Evolutionary conservation across 2,329 filamentous ascomycete genomes (phyloP).

Genomic region (Botrytis fragariae): DNA sequence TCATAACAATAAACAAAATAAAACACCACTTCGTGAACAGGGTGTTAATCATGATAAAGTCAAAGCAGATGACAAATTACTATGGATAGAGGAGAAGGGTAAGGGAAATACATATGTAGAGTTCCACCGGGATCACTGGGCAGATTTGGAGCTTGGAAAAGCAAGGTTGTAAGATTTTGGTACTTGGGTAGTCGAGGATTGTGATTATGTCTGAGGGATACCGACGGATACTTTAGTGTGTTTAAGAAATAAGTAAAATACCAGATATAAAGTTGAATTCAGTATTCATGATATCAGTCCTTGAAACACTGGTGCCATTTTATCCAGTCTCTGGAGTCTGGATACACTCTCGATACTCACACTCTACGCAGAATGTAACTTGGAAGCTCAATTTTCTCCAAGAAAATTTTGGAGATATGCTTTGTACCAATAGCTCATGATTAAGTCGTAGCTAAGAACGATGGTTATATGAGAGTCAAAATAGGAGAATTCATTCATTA

Average conservation of each 20-base stretch:
- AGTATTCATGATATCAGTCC: neutral
- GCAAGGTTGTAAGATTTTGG: conserved; percentile 43
- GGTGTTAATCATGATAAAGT: conserved; percentile 59
- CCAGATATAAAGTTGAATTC: neutral
- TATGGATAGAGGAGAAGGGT: conserved; percentile 58
- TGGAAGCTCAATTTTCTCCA: neutral
- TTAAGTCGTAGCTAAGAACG: neutral
- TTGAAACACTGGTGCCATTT: neutral
- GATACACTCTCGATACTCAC: neutral
- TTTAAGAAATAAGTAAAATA: neutral
- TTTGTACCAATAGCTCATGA: neutral
- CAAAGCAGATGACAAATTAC: conserved; percentile 43
- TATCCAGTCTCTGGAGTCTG: neutral
- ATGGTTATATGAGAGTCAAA: neutral
- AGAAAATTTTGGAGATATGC: neutral
- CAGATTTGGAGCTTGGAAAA: conserved; percentile 45
- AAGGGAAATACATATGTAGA: conserved; percentile 55
- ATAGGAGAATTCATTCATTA: neutral
- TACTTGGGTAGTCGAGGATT: neutral
- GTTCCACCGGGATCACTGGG: conserved; percentile 60
- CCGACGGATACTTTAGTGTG: neutral
- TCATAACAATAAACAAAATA: conserved; percentile 81
- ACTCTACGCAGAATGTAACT: neutral
- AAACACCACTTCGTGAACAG: conserved; percentile 65
- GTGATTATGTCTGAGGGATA: neutral